Conservation (phyloP, 202 grass and related monocot genomes). For the Saccharum hybrid region DNA sequence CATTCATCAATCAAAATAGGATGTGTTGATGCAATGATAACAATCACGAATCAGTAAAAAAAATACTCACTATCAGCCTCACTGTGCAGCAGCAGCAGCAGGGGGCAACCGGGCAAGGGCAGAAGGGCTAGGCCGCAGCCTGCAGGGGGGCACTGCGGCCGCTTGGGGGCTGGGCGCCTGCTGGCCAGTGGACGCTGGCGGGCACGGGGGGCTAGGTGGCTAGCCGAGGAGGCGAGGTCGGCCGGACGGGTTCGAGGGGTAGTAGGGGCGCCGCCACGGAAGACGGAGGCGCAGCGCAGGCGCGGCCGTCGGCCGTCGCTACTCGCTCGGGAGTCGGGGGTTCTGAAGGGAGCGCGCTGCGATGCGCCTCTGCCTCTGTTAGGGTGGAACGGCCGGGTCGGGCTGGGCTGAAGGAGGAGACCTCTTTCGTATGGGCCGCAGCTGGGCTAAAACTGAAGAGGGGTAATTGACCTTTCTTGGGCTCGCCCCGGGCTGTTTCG, state of each 20-base stretch:
- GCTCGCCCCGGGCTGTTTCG: too few species aligned
- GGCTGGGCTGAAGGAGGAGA: not conserved
- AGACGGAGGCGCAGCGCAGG: not conserved
- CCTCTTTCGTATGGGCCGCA: not conserved
- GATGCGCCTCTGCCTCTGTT: not conserved
- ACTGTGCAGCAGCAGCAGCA: not conserved
- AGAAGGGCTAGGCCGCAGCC: not conserved
- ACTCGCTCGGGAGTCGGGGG: not conserved
- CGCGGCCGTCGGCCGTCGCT: not conserved
- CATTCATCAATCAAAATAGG: not conserved
- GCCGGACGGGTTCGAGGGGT: not conserved
- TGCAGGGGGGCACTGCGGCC: not conserved
- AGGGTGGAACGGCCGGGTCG: not conserved
- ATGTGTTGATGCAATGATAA: not conserved
- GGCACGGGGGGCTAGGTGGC: not conserved
- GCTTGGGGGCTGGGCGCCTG: too few species aligned
- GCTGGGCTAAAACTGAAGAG: not conserved
- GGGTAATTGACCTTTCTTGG: not conserved
- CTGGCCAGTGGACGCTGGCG: not conserved
- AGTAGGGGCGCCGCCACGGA: not conserved
- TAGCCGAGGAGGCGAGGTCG: not conserved
- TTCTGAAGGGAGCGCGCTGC: not conserved
- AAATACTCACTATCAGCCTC: not conserved
- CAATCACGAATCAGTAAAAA: not conserved
- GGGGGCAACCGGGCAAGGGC: not conserved